A percentile compares a stretch with the other conserved stretches of the same genome.
Conservation (phyloP, 352 stramenopile genomes). For the Achlya hypogyna region DNA sequence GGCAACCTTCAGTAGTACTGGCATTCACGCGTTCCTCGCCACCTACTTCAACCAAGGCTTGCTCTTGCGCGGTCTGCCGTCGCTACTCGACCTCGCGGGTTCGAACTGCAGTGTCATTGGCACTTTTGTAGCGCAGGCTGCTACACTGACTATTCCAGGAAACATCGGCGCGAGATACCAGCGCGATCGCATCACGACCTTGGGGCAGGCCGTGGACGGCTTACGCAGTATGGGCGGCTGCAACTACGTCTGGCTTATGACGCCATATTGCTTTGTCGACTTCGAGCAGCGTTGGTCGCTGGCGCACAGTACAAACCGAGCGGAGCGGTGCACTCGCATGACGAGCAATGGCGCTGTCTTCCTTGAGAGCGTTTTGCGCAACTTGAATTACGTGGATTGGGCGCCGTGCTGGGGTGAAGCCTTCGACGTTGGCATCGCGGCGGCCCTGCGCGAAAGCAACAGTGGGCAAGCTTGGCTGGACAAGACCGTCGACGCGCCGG, state of each 20-base stretch:
- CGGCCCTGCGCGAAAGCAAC: neutral
- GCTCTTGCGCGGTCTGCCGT: neutral
- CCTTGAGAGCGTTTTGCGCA: neutral
- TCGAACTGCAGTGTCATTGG: neutral
- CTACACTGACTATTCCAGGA: neutral
- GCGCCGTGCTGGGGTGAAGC: neutral
- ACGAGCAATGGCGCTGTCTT: neutral
- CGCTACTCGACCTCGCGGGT: neutral
- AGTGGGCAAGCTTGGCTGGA: neutral
- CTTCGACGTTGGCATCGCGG: neutral
- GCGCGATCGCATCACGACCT: neutral
- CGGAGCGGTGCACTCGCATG: neutral
- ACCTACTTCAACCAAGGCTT: neutral
- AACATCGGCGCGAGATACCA: neutral
- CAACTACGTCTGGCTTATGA: neutral
- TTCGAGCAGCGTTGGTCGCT: neutral
- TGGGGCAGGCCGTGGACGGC: neutral
- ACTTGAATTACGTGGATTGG: neutral
- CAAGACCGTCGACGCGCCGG: neutral
- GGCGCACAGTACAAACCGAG: neutral
- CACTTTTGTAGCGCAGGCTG: neutral
- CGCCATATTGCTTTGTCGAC: conserved; percentile 9
- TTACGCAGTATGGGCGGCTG: neutral
- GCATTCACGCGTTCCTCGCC: conserved; percentile 1
- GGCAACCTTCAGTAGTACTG: conserved; percentile 12